Conservation (phyloP, 768 basidiomycete species). For the Lyophyllum shimeji region DNA sequence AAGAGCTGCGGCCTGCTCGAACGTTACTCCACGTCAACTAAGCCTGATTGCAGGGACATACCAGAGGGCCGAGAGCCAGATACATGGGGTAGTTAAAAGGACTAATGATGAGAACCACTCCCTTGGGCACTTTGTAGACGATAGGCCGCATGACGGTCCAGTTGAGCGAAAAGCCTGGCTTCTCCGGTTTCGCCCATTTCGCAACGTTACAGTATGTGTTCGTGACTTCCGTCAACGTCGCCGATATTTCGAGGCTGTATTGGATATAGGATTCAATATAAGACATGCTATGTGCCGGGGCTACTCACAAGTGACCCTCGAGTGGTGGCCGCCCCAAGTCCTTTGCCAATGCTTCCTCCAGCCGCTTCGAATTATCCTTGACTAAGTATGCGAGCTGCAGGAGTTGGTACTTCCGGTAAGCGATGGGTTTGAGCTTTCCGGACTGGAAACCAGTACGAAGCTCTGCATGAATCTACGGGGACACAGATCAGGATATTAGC, state of each 20-base stretch:
- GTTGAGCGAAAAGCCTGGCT: slow-evolving; percentile 52
- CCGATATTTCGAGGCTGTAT: slow-evolving; percentile 61
- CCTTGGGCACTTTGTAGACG: slow-evolving; percentile 76
- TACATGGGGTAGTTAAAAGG: slow-evolving; percentile 79
- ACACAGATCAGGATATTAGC: not conserved
- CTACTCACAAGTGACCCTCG: slow-evolving; percentile 52
- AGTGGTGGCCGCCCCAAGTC: slow-evolving; percentile 66
- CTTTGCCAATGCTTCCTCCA: slow-evolving; percentile 53
- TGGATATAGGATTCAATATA: not conserved
- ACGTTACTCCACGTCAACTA: not conserved
- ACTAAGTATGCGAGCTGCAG: slow-evolving; percentile 72
- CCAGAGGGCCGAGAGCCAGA: slow-evolving; percentile 57
- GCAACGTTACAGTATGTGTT: slow-evolving; percentile 61
- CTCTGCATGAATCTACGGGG: slow-evolving; percentile 50
- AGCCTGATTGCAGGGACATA: slow-evolving; percentile 20
- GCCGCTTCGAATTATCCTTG: slow-evolving; percentile 65
- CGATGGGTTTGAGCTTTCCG: slow-evolving; percentile 66
- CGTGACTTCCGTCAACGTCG: slow-evolving; percentile 51
- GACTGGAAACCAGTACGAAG: slow-evolving; percentile 59
- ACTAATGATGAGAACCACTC: slow-evolving; percentile 64
- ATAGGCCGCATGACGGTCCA: slow-evolving; percentile 61
- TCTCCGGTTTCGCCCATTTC: slow-evolving; percentile 72
- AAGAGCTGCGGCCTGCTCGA: slow-evolving; percentile 58
- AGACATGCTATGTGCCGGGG: not conserved
- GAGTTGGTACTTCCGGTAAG: slow-evolving; percentile 73